Base-by-base conservation (phyloP, 2,329 filamentous ascomycete genomes). In the Clonostachys rosea region DNA sequence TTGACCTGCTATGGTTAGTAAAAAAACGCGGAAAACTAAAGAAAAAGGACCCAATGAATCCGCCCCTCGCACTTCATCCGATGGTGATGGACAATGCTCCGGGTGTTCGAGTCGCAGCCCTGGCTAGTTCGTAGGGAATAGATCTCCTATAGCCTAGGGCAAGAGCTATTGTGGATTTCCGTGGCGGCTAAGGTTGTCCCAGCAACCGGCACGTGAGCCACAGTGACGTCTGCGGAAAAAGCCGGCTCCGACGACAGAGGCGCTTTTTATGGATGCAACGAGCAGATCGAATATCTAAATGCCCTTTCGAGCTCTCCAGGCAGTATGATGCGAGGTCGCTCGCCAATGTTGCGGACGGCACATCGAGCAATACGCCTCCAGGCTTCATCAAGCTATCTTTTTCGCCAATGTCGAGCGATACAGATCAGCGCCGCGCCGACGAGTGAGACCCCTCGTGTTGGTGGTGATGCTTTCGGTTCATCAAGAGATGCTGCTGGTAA, bases 381-480 rank as follows among this genome's bases (percentile, higher is more conserved):
- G 48, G 58, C 44, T 34, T 48, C 54, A 20, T 48, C 61, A 36
- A 56, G 59, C 12, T 75, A 71, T 50, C 63, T 78, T 43, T 81
- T 76, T 59, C 65, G 69, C 43, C 77, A 80, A 65, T 82, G 79
- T 64, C 71, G 83, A 60, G 62, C 69, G 45, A 81, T 86, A 43
- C 81, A 84, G 59, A 83, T 86, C 69, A 81, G 76, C 62, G 71
- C 81, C 45, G 70, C 78, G 47, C 79, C 82, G 34, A 79, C 76
- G 47, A 79, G 75, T 35, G 76, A 81, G 52, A 70, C 75, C 43
- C 72, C 78, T 46, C 66, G 64, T 45, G 62, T 71, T 41, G 67
- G 67, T 49, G 68, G 70, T 52, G 81, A 84, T 70, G 75, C 75
- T 39, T 82, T 85, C 56, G 76, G 78, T 54, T 67, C 69, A 52